Base-by-base conservation (phyloP, 2,329 filamentous ascomycete species). In the Setomelanomma holmii region DNA sequence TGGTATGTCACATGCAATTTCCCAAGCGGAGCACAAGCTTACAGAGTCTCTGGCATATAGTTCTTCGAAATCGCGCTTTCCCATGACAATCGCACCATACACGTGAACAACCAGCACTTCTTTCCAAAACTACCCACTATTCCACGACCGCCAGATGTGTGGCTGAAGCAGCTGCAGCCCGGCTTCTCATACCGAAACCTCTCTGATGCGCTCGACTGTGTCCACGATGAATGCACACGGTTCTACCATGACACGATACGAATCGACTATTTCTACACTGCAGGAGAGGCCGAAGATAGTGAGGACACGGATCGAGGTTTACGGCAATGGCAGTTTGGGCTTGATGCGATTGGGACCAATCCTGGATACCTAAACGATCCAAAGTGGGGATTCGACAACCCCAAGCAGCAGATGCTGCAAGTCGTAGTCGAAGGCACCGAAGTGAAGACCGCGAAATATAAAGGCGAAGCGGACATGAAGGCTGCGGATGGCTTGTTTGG, bases 31-130 rank as follows among this genome's bases (percentile, higher is more conserved):
- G 20, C 14, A 3, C 16, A 22, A 5, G 39, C 48, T 49, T 47
- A 56, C 43, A 14, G 45, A 17, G 11, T 19, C 21, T 8, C 5
- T 20, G n/a, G n/a, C n/a, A 21, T 23, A 40, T 38, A 70, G 71
- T 58, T 72, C 47, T 66, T 69, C 47, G 72, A 73, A 48, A 46
- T 74, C 45, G 61, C 67, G 14, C 60, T 73, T 27, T 59, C 68
- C 6, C 58, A 62, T 44, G 62, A 72, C 44, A 64, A 62, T 23
- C 64, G 60, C 27, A 65, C 64, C 20, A 36, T 66, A 5, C 53
- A 71, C 7, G 59, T 74, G 10, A 70, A 73, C 38, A 45, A 55
- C 22, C 36, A 58, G 8, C 59, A 61, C 12, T 60, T 73, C 17
- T 67, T 66, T 40, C 71, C 70, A 2, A 23, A 43, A 3, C 53